Percentiles rank a stretch among this genome's conserved stretches.
Conservation (phyloP, 805 yeast species). For the Saturnispora serradocipensis region DNA sequence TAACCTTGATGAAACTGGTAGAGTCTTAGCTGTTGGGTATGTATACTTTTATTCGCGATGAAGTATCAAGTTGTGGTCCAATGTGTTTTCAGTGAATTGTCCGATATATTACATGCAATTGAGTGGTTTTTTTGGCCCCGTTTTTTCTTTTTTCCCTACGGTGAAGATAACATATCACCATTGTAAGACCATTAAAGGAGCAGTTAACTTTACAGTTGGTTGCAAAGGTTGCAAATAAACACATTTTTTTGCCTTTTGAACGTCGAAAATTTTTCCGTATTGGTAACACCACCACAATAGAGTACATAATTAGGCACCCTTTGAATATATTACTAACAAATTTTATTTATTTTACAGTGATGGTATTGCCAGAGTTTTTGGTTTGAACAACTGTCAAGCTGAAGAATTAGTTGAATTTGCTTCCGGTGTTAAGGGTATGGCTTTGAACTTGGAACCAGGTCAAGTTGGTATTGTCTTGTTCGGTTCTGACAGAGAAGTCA, state of each 20-base stretch:
- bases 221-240: neutral
- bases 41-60: constrained; percentile 24
- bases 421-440: constrained; percentile 99
- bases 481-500: constrained; percentile 98
- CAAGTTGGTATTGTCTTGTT: constrained; percentile 99
- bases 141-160: too few species aligned
- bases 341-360: constrained; percentile 48
- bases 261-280: neutral
- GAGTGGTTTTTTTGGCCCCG: neutral
- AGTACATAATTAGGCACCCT: constrained; percentile 1
- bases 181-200: neutral
- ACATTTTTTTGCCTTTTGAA: too few species aligned
- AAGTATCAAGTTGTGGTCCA: neutral
- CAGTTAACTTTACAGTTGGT: neutral
- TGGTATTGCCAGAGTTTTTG: constrained; percentile 99
- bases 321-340: constrained; percentile 3
- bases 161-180: neutral
- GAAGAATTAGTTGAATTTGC: constrained; percentile 99
- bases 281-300: neutral
- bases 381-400: constrained; percentile 99
- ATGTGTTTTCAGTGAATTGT: neutral
- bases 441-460: constrained; percentile 98
- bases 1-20: constrained; percentile 97
- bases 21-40: constrained; percentile 95
- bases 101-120: neutral